phyloP scores from a whole-genome alignment of 352 stramenopile species.

The Phytophthora capsici region DNA sequence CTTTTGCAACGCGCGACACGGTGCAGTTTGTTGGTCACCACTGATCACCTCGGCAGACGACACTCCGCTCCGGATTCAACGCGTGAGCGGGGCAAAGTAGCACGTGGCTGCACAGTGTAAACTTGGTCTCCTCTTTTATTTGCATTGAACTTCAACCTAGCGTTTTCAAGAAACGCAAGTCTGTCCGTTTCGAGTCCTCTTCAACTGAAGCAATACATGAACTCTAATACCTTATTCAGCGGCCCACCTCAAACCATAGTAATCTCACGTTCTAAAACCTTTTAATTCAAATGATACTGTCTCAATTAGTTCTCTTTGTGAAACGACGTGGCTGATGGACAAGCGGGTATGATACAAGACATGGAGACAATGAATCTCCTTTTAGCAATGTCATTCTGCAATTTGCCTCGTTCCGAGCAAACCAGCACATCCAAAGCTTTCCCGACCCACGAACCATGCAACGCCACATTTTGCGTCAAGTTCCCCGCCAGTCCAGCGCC shows the following conservation, averaged over 20 bases:
- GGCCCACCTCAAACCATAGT: not conserved
- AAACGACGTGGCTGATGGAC: not conserved
- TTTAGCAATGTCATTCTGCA: conserved; percentile 15
- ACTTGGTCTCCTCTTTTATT: not conserved
- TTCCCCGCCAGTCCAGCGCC: conserved; percentile 22
- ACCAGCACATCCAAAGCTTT: not conserved
- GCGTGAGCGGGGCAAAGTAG: not conserved
- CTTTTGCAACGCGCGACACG: too few relatives aligned
- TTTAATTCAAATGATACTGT: not conserved
- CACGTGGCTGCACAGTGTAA: too few relatives aligned
- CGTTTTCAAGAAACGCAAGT: not conserved
- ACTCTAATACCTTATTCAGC: not conserved
- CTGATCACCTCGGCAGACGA: not conserved
- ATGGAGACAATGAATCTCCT: too few relatives aligned
- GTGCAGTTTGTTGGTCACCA: not conserved
- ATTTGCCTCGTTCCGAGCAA: conserved; percentile 6
- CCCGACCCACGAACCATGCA: conserved; percentile 30
- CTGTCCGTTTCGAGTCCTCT: not conserved
- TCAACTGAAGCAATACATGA: not conserved
- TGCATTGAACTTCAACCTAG: not conserved
- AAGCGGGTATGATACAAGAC: not conserved
- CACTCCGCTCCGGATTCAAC: too few relatives aligned
- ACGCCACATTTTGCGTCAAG: conserved; percentile 45
- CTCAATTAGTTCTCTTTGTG: not conserved
- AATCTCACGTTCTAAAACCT: not conserved